A percentile compares a stretch with the other conserved stretches of the same genome.
Evolutionary conservation across 805 yeast species (phyloP).

Genomic region (Lachancea nothofagi): DNA sequence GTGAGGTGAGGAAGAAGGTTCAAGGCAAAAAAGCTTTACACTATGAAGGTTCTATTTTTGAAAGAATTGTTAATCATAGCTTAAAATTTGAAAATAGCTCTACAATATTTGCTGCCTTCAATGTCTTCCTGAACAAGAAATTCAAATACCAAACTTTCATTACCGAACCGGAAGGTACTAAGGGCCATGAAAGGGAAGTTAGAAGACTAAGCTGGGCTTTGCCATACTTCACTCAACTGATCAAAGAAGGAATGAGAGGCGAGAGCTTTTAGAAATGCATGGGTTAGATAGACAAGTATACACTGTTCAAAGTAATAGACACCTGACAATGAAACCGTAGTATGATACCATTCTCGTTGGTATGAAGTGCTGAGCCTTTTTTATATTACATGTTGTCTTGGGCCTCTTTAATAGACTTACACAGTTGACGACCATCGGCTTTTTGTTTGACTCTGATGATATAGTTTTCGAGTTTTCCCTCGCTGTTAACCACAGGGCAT

Average conservation of each 20-base stretch:
- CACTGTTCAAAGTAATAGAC: not conserved
- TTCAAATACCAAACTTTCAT: conserved; percentile 23
- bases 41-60: conserved; percentile 32
- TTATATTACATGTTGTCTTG: conserved; percentile 27
- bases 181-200: conserved; percentile 25
- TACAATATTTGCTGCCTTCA: conserved; percentile 31
- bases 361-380: not conserved
- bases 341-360: not conserved
- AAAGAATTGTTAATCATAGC: conserved; percentile 17
- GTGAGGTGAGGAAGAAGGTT: conserved; percentile 40
- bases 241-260: conserved; percentile 17
- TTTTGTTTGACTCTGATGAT: conserved; percentile 63
- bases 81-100: conserved; percentile 25
- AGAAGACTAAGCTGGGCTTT: conserved; percentile 33
- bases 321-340: not conserved
- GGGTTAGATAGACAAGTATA: conserved; percentile 3
- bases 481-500: conserved; percentile 55
- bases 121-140: conserved; percentile 29
- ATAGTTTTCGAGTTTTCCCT: conserved; percentile 59
- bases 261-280: conserved; percentile 10
- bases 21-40: conserved; percentile 19
- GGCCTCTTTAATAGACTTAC: conserved; percentile 29
- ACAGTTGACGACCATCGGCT: conserved; percentile 32
- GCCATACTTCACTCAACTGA: conserved; percentile 11
- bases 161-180: conserved; percentile 15